phyloP scores from a whole-genome alignment of 1,284 basidiomycete genomes.

The Ceraceosorus guamensis region DNA sequence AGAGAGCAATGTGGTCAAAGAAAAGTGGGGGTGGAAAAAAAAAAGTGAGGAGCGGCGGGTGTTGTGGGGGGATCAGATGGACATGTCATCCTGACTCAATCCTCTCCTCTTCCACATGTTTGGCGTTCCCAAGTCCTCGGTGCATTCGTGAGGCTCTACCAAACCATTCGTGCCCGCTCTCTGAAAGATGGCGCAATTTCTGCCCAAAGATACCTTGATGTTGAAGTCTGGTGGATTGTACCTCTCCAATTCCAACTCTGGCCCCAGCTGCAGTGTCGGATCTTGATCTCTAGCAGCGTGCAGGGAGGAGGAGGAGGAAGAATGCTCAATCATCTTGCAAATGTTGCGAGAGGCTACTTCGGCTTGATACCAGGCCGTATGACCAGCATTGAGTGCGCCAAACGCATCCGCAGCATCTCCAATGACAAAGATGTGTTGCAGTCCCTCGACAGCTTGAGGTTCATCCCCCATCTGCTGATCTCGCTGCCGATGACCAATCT shows the following conservation, averaged over 20 bases:
- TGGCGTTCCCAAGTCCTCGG: neutral
- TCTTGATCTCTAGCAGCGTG: neutral
- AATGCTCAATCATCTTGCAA: neutral
- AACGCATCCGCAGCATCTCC: conserved; percentile 28
- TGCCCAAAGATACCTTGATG: conserved; percentile 1
- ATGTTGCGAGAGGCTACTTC: conserved; percentile 19
- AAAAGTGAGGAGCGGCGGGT: no score
- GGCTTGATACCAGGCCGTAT: conserved; percentile 28
- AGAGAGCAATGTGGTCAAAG: no score
- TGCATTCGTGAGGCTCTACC: neutral
- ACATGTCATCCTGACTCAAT: neutral
- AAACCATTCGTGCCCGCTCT: conserved; percentile 4
- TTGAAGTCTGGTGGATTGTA: neutral
- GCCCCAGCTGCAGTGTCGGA: neutral
- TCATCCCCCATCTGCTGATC: neutral
- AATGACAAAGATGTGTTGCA: conserved; percentile 19
- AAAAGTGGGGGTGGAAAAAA: no score
- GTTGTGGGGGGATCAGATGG: neutral
- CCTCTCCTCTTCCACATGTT: neutral
- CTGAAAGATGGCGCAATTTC: conserved; percentile 22
- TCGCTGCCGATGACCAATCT: conserved; percentile 2
- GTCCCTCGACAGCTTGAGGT: neutral
- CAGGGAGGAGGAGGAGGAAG: no score
- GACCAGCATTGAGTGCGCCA: conserved; percentile 26
- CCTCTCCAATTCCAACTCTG: neutral